Evolutionary conservation across 768 basidiomycete species (phyloP), one percentile per base, ranked within the genome.

Genomic region (Trametes elegans): DNA sequence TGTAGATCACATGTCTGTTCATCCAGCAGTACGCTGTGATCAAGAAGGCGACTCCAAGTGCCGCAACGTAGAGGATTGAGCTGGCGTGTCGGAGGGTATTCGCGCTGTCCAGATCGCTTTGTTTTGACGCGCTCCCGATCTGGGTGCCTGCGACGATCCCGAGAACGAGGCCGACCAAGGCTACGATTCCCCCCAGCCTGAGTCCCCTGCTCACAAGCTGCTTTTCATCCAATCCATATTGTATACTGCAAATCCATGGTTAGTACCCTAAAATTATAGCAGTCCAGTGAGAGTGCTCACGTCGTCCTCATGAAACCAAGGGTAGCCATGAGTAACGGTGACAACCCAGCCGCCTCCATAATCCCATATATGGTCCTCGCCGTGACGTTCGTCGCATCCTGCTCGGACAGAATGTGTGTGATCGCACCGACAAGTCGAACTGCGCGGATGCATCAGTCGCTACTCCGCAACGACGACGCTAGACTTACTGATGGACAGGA

Each of bases 401-500:
- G 53, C 65, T 87, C 79, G 24, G 74, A 81, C 21, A 83, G 81
- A 43, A 88, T 71, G 14, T 82, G 70, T 24, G 87, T 67, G 16
- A 79, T 78, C 26, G 80, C 83, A 13, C 79, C 80, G 7, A 83
- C 70, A 36, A 86, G 73, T 36, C 86, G 79, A 40, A 77, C 87
- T 88, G 45, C n/a, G 9, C 19, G 11, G 32, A 48, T 36, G 28
- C 7, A 27, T 14, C 5, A 43, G 10, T 26, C 16, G n/a, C 18
- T 13, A 5, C 21, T 38, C 9, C n/a, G 23, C 9, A 10, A 6
- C 31, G 9, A 40, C 2, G 23, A n/a, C n/a, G n/a, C 13, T 10
- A 36, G 28, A 73, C 82, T 65, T 57, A 85, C 85, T 68, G 39
- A 79, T 57, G 10, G 84, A 76, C 57, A 88, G 85, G 11, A 85